Conservation (phyloP, 306 rosid genomes). For the Rosa multiflora region DNA sequence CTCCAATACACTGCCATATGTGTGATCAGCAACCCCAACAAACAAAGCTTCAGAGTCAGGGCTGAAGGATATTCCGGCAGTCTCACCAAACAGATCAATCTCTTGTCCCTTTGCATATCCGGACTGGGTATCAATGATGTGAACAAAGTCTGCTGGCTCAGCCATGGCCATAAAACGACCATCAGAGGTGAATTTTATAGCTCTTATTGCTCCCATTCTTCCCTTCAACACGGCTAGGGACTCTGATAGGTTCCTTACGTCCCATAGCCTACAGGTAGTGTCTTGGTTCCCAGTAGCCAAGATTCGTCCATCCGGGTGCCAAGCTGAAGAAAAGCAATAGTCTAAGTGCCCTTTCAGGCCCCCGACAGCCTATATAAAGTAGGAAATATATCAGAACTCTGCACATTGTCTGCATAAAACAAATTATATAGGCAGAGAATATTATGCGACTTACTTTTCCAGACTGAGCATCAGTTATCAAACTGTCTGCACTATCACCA, state of each 20-base stretch:
- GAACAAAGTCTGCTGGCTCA: constrained; percentile 94
- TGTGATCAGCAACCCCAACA: constrained; percentile 79
- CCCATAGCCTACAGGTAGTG: constrained; percentile 96
- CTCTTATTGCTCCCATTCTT: constrained; percentile 89
- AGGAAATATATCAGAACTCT: too few species aligned
- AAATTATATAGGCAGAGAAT: too few species aligned
- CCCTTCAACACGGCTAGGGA: constrained; percentile 83
- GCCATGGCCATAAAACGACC: constrained; percentile 90
- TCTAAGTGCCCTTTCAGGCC: constrained; percentile 35
- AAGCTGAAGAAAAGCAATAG: constrained; percentile 86
- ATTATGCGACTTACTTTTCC: too few species aligned
- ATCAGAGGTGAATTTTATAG: constrained; percentile 60
- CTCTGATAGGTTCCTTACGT: constrained; percentile 72
- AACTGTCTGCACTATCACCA: too few species aligned
- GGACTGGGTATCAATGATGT: constrained; percentile 52
- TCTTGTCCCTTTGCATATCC: constrained; percentile 63
- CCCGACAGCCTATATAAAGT: too few species aligned
- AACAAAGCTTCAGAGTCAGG: constrained; percentile 83
- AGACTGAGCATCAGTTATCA: too few species aligned
- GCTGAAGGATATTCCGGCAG: constrained; percentile 84
- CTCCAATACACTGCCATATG: constrained; percentile 64
- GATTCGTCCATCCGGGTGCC: constrained; percentile 89
- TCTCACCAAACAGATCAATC: constrained; percentile 90
- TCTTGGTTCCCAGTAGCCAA: constrained; percentile 98
- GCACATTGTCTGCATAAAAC: too few species aligned